Conservation (phyloP, 2,329 filamentous ascomycete genomes). For the Trichoderma semiorbis region DNA sequence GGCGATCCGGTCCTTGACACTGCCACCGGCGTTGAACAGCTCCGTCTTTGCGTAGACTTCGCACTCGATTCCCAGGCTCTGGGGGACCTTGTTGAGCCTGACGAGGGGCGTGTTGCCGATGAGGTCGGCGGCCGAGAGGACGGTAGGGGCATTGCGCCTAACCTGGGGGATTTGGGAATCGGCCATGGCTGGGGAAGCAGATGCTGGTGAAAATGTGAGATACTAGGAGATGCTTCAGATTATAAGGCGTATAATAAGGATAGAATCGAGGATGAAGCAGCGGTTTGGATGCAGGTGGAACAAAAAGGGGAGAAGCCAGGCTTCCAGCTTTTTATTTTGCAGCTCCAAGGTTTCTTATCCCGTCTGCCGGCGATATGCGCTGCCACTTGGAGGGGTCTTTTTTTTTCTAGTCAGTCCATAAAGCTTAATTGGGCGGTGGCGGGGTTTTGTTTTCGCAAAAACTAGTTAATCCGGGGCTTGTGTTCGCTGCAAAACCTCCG, state of each 20-base stretch:
- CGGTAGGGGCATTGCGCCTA: slow-evolving; percentile 36
- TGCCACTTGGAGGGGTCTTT: slow-evolving; percentile 7
- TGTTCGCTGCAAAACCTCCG: not conserved
- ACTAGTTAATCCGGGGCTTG: not conserved
- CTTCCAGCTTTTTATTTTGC: slow-evolving; percentile 3
- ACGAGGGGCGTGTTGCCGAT: slow-evolving; percentile 97
- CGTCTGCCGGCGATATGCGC: slow-evolving; percentile 16
- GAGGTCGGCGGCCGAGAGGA: slow-evolving; percentile 71
- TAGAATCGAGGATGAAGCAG: not conserved
- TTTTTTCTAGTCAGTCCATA: not conserved
- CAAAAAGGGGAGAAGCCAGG: not conserved
- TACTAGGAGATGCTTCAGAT: not conserved
- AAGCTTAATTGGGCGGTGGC: not conserved
- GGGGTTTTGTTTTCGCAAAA: not conserved
- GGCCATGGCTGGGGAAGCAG: slow-evolving; percentile 20
- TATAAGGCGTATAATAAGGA: not conserved
- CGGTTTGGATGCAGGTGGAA: not conserved
- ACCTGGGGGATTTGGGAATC: slow-evolving; percentile 30
- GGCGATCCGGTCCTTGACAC: slow-evolving; percentile 92
- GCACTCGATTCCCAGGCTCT: slow-evolving; percentile 83
- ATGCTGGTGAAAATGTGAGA: not conserved
- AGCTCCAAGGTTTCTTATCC: not conserved
- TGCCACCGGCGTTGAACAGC: slow-evolving; percentile 90
- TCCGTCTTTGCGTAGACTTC: slow-evolving; percentile 90
- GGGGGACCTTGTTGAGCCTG: slow-evolving; percentile 85